Evolutionary conservation across 2,329 filamentous ascomycete species (phyloP), one percentile per base, ranked within the genome.

Genomic region (Macrophomina pseudophaseolina): DNA sequence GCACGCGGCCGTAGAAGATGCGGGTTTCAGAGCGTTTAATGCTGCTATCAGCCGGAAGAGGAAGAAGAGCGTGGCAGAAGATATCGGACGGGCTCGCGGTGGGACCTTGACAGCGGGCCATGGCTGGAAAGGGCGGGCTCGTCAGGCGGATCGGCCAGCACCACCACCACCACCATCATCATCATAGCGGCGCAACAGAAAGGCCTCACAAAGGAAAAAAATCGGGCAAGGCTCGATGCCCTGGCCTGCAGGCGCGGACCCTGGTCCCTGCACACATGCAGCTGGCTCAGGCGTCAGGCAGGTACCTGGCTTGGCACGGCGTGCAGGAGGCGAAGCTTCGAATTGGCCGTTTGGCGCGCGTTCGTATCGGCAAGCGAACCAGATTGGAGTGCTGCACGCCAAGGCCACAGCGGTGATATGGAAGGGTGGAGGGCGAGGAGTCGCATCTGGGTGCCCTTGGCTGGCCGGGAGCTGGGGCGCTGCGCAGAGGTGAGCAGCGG

Each of bases 11-110:
- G 64, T 66, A 23, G 38, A 32, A 33, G 60, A 63, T 28, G 65
- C 58, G 65, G 65, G 65, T 54, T 38, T 44, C 56, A 54, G 48
- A n/a, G 63, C 32, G 64, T 56, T 66, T 66, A 49, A 59, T 46
- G 46, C 7, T 48, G 54, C 44, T 49, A 35, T 16, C 52, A n/a
- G 64, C 44, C 64, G 33, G 52, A 66, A 66, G 46, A 59, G 64
- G 64, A 66, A 66, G 38, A 38, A 54, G 49, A 54, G 62, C 62
- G n/a, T 42, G 28, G 35, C 48, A 32, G 48, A 16, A 30, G 23
- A 40, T 11, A 44, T 48, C 56, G 28, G 56, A 28, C 23, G 23
- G 48, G 18, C 48, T 30, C 30, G 16, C 28, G 14, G 51, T 35
- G 51, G 33, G 52, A 54, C 32, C 23, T 40, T 33, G 52, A 9